Percentiles rank a stretch among this genome's conserved stretches.
phyloP scores from a whole-genome alignment of 805 yeast genomes.

The Metschnikowia shivogae region DNA sequence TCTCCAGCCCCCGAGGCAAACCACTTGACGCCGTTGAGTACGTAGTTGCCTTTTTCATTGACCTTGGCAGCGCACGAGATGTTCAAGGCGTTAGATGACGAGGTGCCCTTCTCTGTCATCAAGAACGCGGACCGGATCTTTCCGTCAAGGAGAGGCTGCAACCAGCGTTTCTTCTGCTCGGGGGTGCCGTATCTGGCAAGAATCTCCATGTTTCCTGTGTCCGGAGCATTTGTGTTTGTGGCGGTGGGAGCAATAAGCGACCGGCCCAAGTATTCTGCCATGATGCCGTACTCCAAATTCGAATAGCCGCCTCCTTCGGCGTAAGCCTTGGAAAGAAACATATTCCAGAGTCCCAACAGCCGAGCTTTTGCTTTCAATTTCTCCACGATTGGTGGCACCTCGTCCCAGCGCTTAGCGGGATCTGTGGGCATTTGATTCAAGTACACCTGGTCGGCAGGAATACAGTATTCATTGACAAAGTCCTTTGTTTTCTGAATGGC shows the following conservation, averaged over 20 bases:
- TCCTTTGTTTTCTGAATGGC: slow-evolving; percentile 39
- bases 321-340: slow-evolving; percentile 49
- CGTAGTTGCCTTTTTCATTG: slow-evolving; percentile 41
- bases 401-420: slow-evolving; percentile 44
- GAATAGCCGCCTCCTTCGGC: slow-evolving; percentile 54
- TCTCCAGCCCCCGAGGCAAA: slow-evolving; percentile 71
- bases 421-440: slow-evolving; percentile 36
- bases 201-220: slow-evolving; percentile 60
- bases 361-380: slow-evolving; percentile 51
- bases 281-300: slow-evolving; percentile 59
- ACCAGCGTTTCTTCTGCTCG: slow-evolving; percentile 42
- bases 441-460: slow-evolving; percentile 52
- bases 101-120: slow-evolving; percentile 60
- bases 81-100: slow-evolving; percentile 61
- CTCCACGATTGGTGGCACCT: slow-evolving; percentile 46
- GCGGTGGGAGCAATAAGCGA: slow-evolving; percentile 54
- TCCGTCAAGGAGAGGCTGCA: slow-evolving; percentile 51
- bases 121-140: slow-evolving; percentile 56
- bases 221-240: slow-evolving; percentile 59
- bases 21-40: slow-evolving; percentile 62
- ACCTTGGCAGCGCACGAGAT: slow-evolving; percentile 43
- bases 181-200: slow-evolving; percentile 40
- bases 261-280: slow-evolving; percentile 61
- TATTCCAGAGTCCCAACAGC: slow-evolving; percentile 55
- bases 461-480: slow-evolving; percentile 53